Evolutionary conservation across 2,329 filamentous ascomycete genomes (phyloP).

Genomic region (Aureobasidium sp.): DNA sequence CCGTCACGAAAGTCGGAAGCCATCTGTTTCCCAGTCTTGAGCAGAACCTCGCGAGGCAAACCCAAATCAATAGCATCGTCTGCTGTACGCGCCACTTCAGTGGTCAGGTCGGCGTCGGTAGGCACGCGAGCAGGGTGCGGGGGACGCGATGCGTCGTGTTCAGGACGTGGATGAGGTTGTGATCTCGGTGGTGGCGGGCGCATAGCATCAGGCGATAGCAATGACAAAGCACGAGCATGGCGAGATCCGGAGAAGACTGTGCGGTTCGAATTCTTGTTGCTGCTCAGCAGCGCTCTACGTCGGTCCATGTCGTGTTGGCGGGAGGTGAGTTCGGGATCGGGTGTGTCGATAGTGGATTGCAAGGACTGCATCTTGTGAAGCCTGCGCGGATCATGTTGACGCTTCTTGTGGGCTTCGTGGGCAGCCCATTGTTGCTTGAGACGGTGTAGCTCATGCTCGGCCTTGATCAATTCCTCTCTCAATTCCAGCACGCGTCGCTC

Average conservation of each 20-base stretch:
- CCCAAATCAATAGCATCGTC: conserved; percentile 22
- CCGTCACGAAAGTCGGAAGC: conserved; percentile 85
- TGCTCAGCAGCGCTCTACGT: conserved; percentile 58
- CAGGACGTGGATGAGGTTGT: background rate
- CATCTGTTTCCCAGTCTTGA: conserved; percentile 63
- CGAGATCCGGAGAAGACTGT: conserved; percentile 57
- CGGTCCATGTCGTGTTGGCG: conserved; percentile 60
- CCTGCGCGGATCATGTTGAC: conserved; percentile 53
- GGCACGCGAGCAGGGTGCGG: conserved; percentile 5
- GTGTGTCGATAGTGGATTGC: conserved; percentile 28
- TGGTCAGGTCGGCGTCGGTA: conserved; percentile 20
- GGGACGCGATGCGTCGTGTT: conserved; percentile 1
- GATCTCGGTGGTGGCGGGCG: conserved; percentile 7
- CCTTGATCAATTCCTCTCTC: conserved; percentile 77
- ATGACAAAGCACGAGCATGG: conserved; percentile 63
- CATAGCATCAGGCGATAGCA: conserved; percentile 60
- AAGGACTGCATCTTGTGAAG: conserved; percentile 53
- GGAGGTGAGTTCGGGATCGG: background rate
- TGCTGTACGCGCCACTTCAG: conserved; percentile 28
- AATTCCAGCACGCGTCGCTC: conserved; percentile 87
- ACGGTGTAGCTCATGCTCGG: conserved; percentile 66
- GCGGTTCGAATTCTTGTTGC: conserved; percentile 42
- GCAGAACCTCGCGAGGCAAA: conserved; percentile 43
- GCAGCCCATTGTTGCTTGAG: conserved; percentile 79
- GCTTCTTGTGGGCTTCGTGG: conserved; percentile 70